Evolutionary conservation across 306 rosid genomes (phyloP).

Genomic region (Albizia julibrissin): DNA sequence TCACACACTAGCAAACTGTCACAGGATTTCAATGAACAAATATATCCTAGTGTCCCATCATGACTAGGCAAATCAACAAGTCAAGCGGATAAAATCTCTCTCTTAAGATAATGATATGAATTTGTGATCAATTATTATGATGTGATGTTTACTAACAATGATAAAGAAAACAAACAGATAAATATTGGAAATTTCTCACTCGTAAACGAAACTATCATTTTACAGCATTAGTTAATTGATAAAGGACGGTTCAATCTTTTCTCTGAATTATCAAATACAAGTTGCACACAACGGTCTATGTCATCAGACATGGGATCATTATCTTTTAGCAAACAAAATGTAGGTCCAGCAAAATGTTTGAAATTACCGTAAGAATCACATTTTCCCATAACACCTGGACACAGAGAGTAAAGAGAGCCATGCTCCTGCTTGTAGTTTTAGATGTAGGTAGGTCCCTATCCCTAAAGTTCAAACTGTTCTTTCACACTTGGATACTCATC

Average conservation of each 20-base stretch:
- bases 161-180: background rate
- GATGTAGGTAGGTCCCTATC: conserved; percentile 26
- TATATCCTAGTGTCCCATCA: background rate
- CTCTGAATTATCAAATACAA: conserved; percentile 10
- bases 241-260: background rate
- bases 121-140: background rate
- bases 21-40: background rate
- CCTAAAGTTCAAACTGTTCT: conserved; percentile 17
- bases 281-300: conserved; percentile 14
- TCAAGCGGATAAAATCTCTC: background rate
- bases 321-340: conserved; percentile 1
- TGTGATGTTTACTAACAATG: background rate
- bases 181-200: background rate
- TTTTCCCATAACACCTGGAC: conserved; percentile 33
- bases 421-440: background rate
- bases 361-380: conserved; percentile 37
- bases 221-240: background rate
- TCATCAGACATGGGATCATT: conserved; percentile 1
- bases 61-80: background rate
- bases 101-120: background rate
- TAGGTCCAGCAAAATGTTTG: conserved; percentile 26
- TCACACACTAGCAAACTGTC: background rate
- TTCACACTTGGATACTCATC: conserved; percentile 1
- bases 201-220: background rate
- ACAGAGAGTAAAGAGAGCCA: conserved; percentile 8